These are phyloP conservation scores for Xylariales sp. DNA, from an alignment of 2,329 filamentous ascomycete species.

Conservation along the genomic window DNA sequence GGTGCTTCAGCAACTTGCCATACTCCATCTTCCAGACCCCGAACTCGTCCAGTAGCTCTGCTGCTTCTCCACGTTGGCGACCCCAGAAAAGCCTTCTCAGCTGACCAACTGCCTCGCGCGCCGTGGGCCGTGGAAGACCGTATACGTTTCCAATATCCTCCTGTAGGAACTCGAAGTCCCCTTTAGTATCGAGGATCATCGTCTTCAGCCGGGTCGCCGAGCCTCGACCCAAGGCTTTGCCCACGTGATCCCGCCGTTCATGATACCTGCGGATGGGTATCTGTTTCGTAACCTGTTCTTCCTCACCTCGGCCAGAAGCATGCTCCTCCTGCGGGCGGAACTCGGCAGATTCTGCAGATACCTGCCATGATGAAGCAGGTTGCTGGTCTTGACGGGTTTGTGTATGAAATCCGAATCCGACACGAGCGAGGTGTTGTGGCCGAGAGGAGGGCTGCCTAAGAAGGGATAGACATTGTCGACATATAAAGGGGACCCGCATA, in stretches of 20 bases:
- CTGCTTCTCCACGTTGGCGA: constrained; percentile 6
- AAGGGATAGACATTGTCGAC: constrained; percentile 23
- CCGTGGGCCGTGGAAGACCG: constrained; percentile 17
- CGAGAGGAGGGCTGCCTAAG: constrained; percentile 14
- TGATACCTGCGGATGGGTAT: not conserved
- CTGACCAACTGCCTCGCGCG: constrained; percentile 21
- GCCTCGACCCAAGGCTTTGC: not conserved
- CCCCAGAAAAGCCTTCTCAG: constrained; percentile 20
- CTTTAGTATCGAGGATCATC: not conserved
- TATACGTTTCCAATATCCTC: constrained; percentile 17
- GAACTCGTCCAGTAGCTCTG: constrained; percentile 19
- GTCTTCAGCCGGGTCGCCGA: not conserved
- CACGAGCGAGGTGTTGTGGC: not conserved
- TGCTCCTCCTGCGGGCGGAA: too few relatives aligned
- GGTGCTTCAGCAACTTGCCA: constrained; percentile 7
- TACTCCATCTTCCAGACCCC: constrained; percentile 23
- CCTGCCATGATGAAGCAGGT: not conserved
- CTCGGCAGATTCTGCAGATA: too few relatives aligned
- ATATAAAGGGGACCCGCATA: constrained; percentile 25
- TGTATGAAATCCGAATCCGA: constrained; percentile 12
- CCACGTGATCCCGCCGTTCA: not conserved
- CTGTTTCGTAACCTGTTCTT: too few relatives aligned
- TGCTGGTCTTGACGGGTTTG: constrained; percentile 8
- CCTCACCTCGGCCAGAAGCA: too few relatives aligned
- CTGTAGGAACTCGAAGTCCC: constrained; percentile 5